Evolutionary conservation across 2,329 filamentous ascomycete genomes (phyloP).

Genomic region (Colletotrichum euphorbiae): DNA sequence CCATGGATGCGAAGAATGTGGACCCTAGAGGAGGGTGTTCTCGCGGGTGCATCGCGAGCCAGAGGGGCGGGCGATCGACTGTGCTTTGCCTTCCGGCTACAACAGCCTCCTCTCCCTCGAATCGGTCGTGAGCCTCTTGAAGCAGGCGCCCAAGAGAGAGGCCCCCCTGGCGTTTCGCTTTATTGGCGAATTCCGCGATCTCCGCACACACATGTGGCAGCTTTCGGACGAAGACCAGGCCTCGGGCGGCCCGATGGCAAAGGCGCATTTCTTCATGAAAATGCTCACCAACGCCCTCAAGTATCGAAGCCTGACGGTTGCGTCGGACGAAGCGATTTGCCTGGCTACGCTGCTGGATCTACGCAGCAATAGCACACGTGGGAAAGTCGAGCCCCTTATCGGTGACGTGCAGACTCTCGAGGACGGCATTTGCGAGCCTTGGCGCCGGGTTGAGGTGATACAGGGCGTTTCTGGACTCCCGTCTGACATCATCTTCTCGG

Average conservation of each 20-base stretch:
- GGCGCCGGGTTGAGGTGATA: conserved; percentile 9
- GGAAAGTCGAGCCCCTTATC: conserved; percentile 5
- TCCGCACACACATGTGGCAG: conserved; percentile 6
- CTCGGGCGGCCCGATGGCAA: neutral
- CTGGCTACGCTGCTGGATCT: conserved; percentile 8
- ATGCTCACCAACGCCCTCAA: conserved; percentile 21
- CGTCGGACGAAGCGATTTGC: conserved; percentile 21
- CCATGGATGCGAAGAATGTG: conserved; percentile 36
- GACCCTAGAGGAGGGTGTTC: conserved; percentile 34
- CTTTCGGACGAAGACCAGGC: neutral
- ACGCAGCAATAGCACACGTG: neutral
- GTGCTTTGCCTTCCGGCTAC: conserved; percentile 16
- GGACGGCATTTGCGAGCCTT: conserved; percentile 30
- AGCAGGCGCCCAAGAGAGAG: conserved; percentile 5
- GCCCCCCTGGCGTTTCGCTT: neutral
- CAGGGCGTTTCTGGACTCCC: neutral
- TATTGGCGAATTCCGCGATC: conserved; percentile 6
- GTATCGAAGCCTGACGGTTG: conserved; percentile 19
- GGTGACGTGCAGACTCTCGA: conserved; percentile 3
- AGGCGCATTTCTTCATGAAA: neutral
- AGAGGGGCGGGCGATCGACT: conserved; percentile 19
- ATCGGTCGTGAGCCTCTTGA: conserved; percentile 7
- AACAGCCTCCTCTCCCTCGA: conserved; percentile 11
- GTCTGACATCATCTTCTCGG: conserved; percentile 22
- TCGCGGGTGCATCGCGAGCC: conserved; percentile 5